Base-by-base conservation (phyloP, 148 eudicot genomes). In the Persicaria tinctoria region DNA sequence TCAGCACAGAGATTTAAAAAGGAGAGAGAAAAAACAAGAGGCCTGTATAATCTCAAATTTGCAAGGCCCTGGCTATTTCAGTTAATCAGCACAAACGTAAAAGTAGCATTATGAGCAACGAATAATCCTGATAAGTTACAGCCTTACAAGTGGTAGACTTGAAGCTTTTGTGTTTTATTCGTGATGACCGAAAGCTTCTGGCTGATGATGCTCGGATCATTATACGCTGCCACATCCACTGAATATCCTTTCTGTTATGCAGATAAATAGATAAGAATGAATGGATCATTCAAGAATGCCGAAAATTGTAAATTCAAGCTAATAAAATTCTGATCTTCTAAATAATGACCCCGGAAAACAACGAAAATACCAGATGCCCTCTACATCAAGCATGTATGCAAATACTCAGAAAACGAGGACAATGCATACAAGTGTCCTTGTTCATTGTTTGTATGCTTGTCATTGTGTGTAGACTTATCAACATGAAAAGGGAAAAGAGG, bases 241-340 rank as follows among this genome's bases (percentile, higher is more conserved):
- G 92, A 91, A 83, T 83, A 92, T 63, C 97, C 97, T 86, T 90
- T 92, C 99, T 92, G 97, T 89, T 86, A 50, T 20, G 80, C 75
- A 70, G 73, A 44, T 17, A 4, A 48, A 71, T 47, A 46, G 55
- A 32, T 49, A 3, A 66, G 70, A 66, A 66, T 5, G 69, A 38
- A 63, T 63, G 69, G 46, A 27, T 1, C 69, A 32, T 10, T 63
- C 27, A 6, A 63, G 69, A 27, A 63, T 63, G 46, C 69, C 12
- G n/a, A 63, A 63, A 63, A 11, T 4, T 63, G 69, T 27, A 63
- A 11, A 45, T 62, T 62, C 45, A 38, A 66, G 17, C 6, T 3
- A 38, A 41, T 38, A 17, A 11, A 14, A 14, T 54, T 14, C 6
- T 16, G 41, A 32, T 32, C 41, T 32, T 1, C 41, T 32, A 32